Evolutionary conservation across 345 rosid genomes (phyloP).

Genomic region (Garcia nutans): DNA sequence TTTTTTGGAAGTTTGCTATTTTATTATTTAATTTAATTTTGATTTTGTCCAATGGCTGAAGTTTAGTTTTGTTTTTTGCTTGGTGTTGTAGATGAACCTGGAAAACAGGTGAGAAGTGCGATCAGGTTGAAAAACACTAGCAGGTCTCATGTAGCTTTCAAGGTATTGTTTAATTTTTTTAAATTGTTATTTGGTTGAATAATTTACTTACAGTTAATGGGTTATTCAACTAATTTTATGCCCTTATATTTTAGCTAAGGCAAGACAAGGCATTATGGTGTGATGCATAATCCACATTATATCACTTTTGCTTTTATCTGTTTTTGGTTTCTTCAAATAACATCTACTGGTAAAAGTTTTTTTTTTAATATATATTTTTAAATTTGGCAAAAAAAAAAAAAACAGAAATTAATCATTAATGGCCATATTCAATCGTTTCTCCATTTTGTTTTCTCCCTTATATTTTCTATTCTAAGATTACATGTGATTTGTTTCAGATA

Average conservation of each 20-base stretch:
- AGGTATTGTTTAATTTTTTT: conserved; percentile 51
- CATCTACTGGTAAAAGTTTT: too few relatives aligned
- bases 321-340: too few relatives aligned
- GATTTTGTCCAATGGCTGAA: neutral
- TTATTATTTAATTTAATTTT: neutral
- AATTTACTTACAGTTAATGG: too few relatives aligned
- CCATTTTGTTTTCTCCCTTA: neutral
- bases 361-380: too few relatives aligned
- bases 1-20: neutral
- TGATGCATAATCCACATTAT: too few relatives aligned
- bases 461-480: too few relatives aligned
- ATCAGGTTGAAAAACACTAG: conserved; percentile 78
- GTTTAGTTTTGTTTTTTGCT: neutral
- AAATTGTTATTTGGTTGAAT: too few relatives aligned
- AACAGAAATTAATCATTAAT: too few relatives aligned
- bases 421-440: neutral
- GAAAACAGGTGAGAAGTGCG: conserved; percentile 89
- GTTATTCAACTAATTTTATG: too few relatives aligned
- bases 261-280: too few relatives aligned
- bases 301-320: too few relatives aligned
- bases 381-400: neutral
- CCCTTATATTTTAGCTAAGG: too few relatives aligned
- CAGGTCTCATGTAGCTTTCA: conserved; percentile 90
- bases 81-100: conserved; percentile 68
- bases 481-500: neutral